These are phyloP conservation scores for Colletotrichum godetiae DNA, from an alignment of 2,329 filamentous ascomycete species.

Conservation along the genomic window DNA sequence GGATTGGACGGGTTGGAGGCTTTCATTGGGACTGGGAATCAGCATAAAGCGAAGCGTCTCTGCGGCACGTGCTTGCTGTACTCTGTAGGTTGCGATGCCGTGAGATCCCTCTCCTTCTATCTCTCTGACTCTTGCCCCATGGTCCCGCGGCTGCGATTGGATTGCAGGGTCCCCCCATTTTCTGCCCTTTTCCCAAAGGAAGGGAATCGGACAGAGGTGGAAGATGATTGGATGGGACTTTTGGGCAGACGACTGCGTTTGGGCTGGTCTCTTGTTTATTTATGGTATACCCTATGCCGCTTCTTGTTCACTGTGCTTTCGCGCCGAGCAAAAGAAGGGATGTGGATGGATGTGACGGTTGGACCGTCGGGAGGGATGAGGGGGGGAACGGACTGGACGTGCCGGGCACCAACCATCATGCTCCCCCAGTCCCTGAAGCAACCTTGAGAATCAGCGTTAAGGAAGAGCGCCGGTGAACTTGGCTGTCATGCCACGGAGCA, in stretches of 20 bases:
- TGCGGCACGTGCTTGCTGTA: constrained; percentile 23
- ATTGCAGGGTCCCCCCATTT: neutral
- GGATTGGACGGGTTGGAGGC: neutral
- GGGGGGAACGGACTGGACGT: constrained; percentile 30
- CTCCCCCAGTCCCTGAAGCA: neutral
- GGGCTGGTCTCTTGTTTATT: constrained; percentile 2
- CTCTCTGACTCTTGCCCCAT: neutral
- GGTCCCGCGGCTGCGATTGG: constrained; percentile 19
- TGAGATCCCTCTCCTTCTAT: neutral
- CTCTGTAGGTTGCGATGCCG: neutral
- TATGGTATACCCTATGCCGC: neutral
- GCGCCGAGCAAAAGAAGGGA: neutral
- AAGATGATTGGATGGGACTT: neutral
- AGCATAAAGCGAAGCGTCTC: neutral
- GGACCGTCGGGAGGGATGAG: neutral
- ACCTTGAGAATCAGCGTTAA: neutral
- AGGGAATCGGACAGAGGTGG: neutral
- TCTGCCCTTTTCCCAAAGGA: neutral
- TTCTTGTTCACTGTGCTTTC: neutral
- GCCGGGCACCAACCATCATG: constrained; percentile 13
- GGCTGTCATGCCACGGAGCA: neutral
- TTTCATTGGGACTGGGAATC: neutral
- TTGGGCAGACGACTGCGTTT: neutral
- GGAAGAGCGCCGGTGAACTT: neutral
- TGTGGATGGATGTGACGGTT: constrained; percentile 12